Percentiles rank a stretch among this genome's conserved stretches.
These are phyloP conservation scores for Fragaria vesca DNA, from an alignment of 306 rosid species.

Conservation along the genomic window DNA sequence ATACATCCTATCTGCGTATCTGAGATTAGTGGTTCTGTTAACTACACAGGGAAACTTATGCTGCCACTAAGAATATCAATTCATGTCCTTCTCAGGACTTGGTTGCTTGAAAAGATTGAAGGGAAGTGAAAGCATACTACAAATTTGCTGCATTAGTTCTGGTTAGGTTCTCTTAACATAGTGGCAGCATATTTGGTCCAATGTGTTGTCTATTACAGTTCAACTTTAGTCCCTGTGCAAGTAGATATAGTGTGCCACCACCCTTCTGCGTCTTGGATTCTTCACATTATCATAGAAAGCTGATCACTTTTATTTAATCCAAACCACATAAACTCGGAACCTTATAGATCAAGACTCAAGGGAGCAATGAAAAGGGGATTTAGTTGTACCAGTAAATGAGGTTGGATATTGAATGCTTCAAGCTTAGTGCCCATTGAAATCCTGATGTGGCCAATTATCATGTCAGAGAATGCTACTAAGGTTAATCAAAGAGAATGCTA, in stretches of 20 bases:
- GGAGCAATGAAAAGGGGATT: not conserved
- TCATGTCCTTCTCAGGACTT: not conserved
- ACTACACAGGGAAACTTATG: no score
- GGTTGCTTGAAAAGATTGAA: not conserved
- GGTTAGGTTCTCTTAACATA: not conserved
- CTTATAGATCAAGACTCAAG: not conserved
- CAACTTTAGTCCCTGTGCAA: not conserved
- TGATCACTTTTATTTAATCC: not conserved
- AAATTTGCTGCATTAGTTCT: not conserved
- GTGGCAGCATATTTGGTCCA: not conserved
- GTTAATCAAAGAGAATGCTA: not conserved
- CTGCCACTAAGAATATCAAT: not conserved
- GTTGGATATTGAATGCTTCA: not conserved
- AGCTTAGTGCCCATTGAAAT: not conserved
- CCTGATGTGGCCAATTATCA: not conserved
- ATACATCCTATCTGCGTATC: not conserved
- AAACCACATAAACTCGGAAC: not conserved
- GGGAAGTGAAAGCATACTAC: not conserved
- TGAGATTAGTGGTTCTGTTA: not conserved
- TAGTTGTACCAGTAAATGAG: not conserved
- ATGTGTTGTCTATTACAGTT: not conserved
- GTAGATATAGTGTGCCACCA: not conserved
- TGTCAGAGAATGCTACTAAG: not conserved
- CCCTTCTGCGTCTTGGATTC: not conserved
- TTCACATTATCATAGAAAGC: not conserved